Conservation (phyloP, 192 early-diverging fungal genomes). For the Haplosporangium gracile region DNA sequence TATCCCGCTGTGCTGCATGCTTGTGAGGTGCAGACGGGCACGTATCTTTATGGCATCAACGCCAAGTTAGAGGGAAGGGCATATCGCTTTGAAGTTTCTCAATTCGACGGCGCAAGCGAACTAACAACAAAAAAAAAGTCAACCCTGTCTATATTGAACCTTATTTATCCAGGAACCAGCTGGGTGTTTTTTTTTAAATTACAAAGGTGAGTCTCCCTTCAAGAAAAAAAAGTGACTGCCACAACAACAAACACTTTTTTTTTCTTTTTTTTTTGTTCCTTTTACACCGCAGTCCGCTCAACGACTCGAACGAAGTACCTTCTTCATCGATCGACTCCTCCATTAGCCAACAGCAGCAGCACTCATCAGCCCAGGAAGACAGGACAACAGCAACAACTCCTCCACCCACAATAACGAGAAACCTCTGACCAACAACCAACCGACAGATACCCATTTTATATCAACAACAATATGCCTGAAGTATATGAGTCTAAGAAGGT, state of each 20-base stretch:
- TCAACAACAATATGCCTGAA: constrained; percentile 9
- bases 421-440: not conserved
- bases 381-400: not conserved
- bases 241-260: constrained; percentile 10
- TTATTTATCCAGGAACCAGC: too few relatives aligned
- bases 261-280: not conserved
- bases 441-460: not conserved
- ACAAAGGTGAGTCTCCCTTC: too few relatives aligned
- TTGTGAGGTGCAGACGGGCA: too few relatives aligned
- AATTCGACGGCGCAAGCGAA: too few relatives aligned
- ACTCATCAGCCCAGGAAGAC: not conserved
- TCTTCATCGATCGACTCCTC: not conserved
- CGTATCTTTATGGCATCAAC: too few relatives aligned
- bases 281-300: not conserved
- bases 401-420: not conserved
- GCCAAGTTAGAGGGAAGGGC: too few relatives aligned
- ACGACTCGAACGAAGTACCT: not conserved
- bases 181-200: too few relatives aligned
- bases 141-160: too few relatives aligned
- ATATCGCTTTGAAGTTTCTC: too few relatives aligned
- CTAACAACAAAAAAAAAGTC: too few relatives aligned
- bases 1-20: too few relatives aligned
- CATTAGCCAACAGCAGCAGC: not conserved
- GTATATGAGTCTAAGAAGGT: constrained; percentile 60
- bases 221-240: not conserved